Percentiles rank a stretch among this genome's conserved stretches.
Evolutionary conservation across 176 grass and related monocot species (phyloP).

Genomic region (Raddia guianensis): DNA sequence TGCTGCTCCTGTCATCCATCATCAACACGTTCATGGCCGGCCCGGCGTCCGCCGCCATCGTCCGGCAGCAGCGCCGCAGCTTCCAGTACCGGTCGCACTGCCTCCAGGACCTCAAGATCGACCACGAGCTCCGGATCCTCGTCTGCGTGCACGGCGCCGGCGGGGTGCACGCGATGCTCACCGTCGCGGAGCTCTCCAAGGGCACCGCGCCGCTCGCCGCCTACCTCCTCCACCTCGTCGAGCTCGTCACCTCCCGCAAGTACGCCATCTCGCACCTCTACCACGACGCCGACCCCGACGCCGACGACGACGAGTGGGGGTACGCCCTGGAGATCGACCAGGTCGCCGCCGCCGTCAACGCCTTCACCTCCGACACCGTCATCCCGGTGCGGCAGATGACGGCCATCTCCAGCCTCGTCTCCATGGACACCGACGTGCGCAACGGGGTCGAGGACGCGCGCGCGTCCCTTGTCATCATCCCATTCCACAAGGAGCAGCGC

Average conservation of each 20-base stretch:
- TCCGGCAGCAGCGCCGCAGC: conserved; percentile 45
- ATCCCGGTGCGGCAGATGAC: conserved; percentile 49
- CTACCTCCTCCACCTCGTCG: conserved; percentile 65
- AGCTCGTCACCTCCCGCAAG: conserved; percentile 56
- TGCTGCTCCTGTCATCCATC: conserved; percentile 53
- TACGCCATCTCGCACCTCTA: conserved; percentile 61
- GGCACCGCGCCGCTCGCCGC: conserved; percentile 35
- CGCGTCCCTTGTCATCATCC: conserved; percentile 56
- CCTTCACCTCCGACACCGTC: conserved; percentile 41
- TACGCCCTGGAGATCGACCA: conserved; percentile 51
- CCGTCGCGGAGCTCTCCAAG: conserved; percentile 44
- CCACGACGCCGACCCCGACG: conserved; percentile 23
- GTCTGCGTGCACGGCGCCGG: conserved; percentile 55
- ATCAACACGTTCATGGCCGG: conserved; percentile 64
- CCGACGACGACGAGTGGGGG: conserved; percentile 36
- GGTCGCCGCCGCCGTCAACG: conserved; percentile 38
- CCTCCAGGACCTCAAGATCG: conserved; percentile 51
- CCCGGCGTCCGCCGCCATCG: conserved; percentile 63
- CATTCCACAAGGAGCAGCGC: conserved; percentile 73
- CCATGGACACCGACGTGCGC: conserved; percentile 71
- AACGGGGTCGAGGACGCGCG: conserved; percentile 61
- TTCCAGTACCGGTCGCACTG: conserved; percentile 48
- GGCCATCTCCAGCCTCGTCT: conserved; percentile 49
- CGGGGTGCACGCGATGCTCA: conserved; percentile 46
- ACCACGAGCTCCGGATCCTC: conserved; percentile 63